These are phyloP conservation scores for Puccinellia tenuiflora DNA, from an alignment of 176 grass and related monocot species.

Conservation along the genomic window DNA sequence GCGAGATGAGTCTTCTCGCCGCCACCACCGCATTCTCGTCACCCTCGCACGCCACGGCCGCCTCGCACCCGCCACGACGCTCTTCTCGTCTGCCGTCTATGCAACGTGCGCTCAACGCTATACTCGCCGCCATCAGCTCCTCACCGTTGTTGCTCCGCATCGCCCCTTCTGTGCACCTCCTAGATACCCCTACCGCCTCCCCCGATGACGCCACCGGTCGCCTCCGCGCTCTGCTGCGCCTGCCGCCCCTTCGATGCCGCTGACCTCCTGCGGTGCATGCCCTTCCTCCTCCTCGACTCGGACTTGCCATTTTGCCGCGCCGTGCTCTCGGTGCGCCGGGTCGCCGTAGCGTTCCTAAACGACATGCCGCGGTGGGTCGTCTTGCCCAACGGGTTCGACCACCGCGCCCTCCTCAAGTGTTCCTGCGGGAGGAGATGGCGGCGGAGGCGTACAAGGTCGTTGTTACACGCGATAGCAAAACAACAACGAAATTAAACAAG, in stretches of 20 bases:
- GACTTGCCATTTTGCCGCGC: background rate
- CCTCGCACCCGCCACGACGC: too few relatives aligned
- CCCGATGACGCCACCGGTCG: conserved; percentile 7
- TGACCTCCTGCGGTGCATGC: conserved; percentile 28
- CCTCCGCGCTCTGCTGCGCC: conserved; percentile 26
- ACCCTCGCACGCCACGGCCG: conserved; percentile 19
- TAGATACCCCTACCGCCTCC: background rate
- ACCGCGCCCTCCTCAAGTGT: too few relatives aligned
- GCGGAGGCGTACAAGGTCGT: conserved; percentile 48
- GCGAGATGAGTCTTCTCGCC: background rate
- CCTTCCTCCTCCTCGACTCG: conserved; percentile 15
- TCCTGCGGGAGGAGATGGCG: conserved; percentile 36
- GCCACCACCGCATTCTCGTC: background rate
- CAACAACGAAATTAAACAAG: too few relatives aligned
- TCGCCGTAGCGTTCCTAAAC: conserved; percentile 31
- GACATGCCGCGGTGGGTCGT: conserved; percentile 53
- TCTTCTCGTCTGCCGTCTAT: background rate
- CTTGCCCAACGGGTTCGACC: background rate
- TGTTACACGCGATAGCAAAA: too few relatives aligned
- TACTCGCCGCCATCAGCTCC: conserved; percentile 6
- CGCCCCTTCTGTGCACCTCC: conserved; percentile 6
- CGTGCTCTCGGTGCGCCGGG: background rate
- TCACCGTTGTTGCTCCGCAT: background rate
- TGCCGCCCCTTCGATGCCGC: background rate
- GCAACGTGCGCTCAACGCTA: conserved; percentile 16